Percentiles rank a stretch among this genome's conserved stretches.
phyloP scores from a whole-genome alignment of 2,329 filamentous ascomycete genomes.

The Exophiala sp. region DNA sequence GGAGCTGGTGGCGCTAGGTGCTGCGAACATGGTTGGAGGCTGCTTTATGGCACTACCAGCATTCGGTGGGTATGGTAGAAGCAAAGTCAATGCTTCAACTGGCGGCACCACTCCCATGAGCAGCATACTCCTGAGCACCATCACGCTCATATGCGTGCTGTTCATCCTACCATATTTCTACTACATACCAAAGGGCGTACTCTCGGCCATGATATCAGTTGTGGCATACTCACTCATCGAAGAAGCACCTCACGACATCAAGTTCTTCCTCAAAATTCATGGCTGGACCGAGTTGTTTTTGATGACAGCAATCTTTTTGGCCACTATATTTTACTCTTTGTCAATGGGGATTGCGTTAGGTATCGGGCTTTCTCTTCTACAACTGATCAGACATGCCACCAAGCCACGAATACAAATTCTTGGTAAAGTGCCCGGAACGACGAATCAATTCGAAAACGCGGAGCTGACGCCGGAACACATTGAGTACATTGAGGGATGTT shows the following conservation, averaged over 20 bases:
- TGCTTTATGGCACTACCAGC: slow-evolving; percentile 90
- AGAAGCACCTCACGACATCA: slow-evolving; percentile 87
- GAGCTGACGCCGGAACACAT: slow-evolving; percentile 68
- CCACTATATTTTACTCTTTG: slow-evolving; percentile 93
- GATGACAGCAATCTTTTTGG: slow-evolving; percentile 84
- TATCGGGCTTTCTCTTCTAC: slow-evolving; percentile 82
- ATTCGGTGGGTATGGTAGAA: slow-evolving; percentile 93
- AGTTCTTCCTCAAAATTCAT: slow-evolving; percentile 80
- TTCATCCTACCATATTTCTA: slow-evolving; percentile 90
- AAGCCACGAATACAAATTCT: slow-evolving; percentile 94
- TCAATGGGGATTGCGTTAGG: slow-evolving; percentile 91
- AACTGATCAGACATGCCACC: slow-evolving; percentile 85
- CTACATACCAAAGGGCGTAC: slow-evolving; percentile 92
- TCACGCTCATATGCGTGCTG: slow-evolving; percentile 75
- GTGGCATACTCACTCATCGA: slow-evolving; percentile 93
- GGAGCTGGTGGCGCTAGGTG: slow-evolving; percentile 85
- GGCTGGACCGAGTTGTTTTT: slow-evolving; percentile 82
- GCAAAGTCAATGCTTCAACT: slow-evolving; percentile 90
- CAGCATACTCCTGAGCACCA: slow-evolving; percentile 77
- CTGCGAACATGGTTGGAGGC: slow-evolving; percentile 85
- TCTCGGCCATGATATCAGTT: slow-evolving; percentile 90
- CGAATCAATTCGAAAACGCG: slow-evolving; percentile 77
- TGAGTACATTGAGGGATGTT: slow-evolving; percentile 84
- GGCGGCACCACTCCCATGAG: slow-evolving; percentile 92
- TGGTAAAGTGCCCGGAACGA: slow-evolving; percentile 77